These are phyloP conservation scores for Albatrellus ellisii DNA, from an alignment of 768 basidiomycete species.

Conservation along the genomic window DNA sequence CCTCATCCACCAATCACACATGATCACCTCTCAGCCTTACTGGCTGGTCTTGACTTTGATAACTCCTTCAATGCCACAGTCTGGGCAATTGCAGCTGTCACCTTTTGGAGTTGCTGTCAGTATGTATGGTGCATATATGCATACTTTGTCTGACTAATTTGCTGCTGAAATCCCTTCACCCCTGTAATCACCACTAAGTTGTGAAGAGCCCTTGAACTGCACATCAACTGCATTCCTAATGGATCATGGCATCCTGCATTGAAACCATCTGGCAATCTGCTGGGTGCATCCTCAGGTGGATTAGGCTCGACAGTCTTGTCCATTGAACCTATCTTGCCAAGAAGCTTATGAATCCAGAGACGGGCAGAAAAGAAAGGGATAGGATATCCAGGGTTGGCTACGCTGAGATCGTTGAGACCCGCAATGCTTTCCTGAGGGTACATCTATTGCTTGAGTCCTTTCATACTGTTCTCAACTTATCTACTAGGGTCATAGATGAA, in stretches of 20 bases:
- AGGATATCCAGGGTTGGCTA: conserved; percentile 60
- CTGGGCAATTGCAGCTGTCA: too few species aligned
- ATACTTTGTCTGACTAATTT: too few species aligned
- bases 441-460: not conserved
- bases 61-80: too few species aligned
- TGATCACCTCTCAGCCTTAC: too few species aligned
- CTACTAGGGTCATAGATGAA: conserved; percentile 31
- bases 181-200: conserved; percentile 52
- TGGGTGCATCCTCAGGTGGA: conserved; percentile 69
- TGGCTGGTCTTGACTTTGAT: too few species aligned
- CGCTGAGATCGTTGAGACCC: conserved; percentile 51
- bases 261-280: conserved; percentile 54
- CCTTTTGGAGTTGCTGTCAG: too few species aligned
- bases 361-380: conserved; percentile 46
- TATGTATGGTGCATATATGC: too few species aligned
- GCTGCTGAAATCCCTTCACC: conserved; percentile 50
- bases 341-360: conserved; percentile 16
- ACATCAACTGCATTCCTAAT: conserved; percentile 41
- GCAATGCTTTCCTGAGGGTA: conserved; percentile 52
- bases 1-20: too few species aligned
- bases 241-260: conserved; percentile 44
- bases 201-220: conserved; percentile 48
- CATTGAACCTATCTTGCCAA: conserved; percentile 40
- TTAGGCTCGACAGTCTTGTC: conserved; percentile 61
- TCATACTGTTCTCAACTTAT: not conserved